Conservation (phyloP, 257 asterid genomes). For the Solanum gandarillasii region DNA sequence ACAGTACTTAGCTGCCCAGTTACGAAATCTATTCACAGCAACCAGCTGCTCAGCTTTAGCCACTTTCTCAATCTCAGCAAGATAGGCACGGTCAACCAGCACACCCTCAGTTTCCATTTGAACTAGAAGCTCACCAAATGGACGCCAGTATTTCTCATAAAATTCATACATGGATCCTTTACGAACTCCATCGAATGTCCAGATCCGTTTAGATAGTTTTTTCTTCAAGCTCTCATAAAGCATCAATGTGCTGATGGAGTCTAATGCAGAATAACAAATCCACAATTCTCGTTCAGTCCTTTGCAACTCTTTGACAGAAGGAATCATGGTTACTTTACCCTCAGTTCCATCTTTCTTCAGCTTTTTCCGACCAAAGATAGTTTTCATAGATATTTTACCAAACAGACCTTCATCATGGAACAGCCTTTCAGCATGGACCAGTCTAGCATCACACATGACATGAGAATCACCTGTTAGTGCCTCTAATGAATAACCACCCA, state of each 20-base stretch:
- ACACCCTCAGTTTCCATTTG: constrained; percentile 89
- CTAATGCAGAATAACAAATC: constrained; percentile 91
- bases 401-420: constrained; percentile 51
- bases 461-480: constrained; percentile 64
- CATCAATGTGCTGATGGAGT: constrained; percentile 80
- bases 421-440: constrained; percentile 42
- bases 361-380: constrained; percentile 68
- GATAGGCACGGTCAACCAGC: constrained; percentile 84
- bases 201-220: constrained; percentile 43
- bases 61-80: constrained; percentile 82
- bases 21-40: constrained; percentile 81
- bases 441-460: constrained; percentile 66
- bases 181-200: constrained; percentile 62
- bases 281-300: constrained; percentile 58
- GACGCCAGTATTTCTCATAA: constrained; percentile 67
- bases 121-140: constrained; percentile 92
- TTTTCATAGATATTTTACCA: constrained; percentile 93
- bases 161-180: constrained; percentile 74
- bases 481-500: constrained; percentile 93
- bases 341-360: constrained; percentile 79
- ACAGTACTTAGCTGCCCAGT: constrained; percentile 85
- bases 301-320: constrained; percentile 89
- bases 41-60: constrained; percentile 76
- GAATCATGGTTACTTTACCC: constrained; percentile 62
- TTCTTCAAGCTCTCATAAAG: constrained; percentile 76